Evolutionary conservation across 1,284 basidiomycete species (phyloP).

Genomic region (Ustilago xerochloae): DNA sequence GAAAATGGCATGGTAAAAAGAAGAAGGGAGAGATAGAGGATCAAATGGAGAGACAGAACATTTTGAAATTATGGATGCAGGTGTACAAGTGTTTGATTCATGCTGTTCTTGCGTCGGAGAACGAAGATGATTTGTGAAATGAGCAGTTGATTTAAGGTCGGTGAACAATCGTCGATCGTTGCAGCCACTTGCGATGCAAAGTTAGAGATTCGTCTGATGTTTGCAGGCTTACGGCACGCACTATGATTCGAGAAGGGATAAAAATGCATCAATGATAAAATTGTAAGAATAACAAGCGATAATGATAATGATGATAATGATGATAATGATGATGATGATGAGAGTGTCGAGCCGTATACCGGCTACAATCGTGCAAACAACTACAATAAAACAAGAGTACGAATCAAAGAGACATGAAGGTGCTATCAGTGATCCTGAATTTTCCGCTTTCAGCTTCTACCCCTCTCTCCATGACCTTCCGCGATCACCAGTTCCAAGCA

Average conservation of each 20-base stretch:
- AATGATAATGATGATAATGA: background rate
- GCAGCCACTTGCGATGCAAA: no score
- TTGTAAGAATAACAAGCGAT: no score
- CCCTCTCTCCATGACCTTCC: constrained; percentile 51
- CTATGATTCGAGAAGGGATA: background rate
- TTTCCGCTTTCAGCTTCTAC: background rate
- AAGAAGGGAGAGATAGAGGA: background rate
- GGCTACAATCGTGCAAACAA: background rate
- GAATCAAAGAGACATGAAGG: background rate
- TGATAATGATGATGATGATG: background rate
- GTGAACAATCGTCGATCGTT: no score
- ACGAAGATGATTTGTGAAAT: background rate
- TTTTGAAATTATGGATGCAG: constrained; percentile 32
- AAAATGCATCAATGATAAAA: background rate
- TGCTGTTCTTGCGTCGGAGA: background rate
- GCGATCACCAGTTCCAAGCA: constrained; percentile 50
- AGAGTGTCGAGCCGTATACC: background rate
- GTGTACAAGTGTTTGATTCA: constrained; percentile 18
- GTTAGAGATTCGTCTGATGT: no score
- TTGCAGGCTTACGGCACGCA: background rate
- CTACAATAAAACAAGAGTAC: background rate
- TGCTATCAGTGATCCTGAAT: background rate
- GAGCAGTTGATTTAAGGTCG: no score
- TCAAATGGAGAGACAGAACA: constrained; percentile 4
- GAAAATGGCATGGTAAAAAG: background rate